Evolutionary conservation across 139 green algal species (phyloP).

Genomic region (Choricystis sp.): DNA sequence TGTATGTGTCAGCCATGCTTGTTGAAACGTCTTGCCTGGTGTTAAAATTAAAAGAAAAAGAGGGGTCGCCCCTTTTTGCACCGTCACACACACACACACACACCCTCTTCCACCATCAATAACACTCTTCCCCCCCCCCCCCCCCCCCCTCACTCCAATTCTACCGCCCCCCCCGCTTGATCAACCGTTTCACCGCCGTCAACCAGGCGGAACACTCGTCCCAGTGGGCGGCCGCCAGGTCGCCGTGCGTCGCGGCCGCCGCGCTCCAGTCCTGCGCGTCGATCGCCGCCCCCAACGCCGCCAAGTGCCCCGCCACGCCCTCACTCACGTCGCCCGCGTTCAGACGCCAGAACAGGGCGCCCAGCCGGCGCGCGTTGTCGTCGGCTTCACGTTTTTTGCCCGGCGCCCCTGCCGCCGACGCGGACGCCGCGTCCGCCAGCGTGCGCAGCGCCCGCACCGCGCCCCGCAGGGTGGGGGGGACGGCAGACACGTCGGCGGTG

Average conservation of each 20-base stretch:
- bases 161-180: constrained; percentile 40
- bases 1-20: too few relatives aligned
- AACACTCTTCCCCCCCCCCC: too few relatives aligned
- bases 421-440: constrained; percentile 9
- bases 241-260: constrained; percentile 59
- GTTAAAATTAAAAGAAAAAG: too few relatives aligned
- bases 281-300: constrained; percentile 61
- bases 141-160: neutral
- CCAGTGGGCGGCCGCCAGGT: constrained; percentile 85
- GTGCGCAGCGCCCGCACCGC: constrained; percentile 12
- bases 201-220: constrained; percentile 85
- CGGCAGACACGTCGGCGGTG: constrained; percentile 43
- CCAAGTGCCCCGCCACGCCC: constrained; percentile 54
- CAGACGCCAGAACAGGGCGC: constrained; percentile 74
- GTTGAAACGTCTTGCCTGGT: too few relatives aligned
- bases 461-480: constrained; percentile 33
- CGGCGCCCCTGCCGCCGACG: constrained; percentile 12
- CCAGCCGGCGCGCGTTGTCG: constrained; percentile 80
- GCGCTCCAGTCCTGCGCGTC: constrained; percentile 54
- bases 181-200: constrained; percentile 80
- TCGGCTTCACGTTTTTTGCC: constrained; percentile 83
- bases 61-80: neutral
- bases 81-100: neutral
- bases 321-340: constrained; percentile 57
- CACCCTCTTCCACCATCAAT: too few relatives aligned